Percentiles rank a stretch among this genome's conserved stretches.
phyloP scores from a whole-genome alignment of 495 filamentous ascomycete species.

The Podospora tetraspora region DNA sequence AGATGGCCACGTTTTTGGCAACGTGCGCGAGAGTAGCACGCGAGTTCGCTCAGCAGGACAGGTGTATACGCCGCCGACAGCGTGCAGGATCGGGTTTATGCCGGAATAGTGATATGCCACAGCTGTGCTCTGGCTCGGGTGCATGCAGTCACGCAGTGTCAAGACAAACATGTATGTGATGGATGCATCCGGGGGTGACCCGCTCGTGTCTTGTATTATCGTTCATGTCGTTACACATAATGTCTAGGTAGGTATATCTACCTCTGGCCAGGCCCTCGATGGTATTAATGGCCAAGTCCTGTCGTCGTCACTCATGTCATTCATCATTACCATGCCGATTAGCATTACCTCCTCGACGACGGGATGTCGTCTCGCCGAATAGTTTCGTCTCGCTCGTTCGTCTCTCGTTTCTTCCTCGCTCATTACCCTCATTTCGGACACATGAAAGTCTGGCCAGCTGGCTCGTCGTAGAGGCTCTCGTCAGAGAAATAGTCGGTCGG shows the following conservation, averaged over 20 bases:
- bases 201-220: not conserved
- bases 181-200: not conserved
- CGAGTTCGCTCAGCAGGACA: not conserved
- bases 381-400: not conserved
- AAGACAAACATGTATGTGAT: not conserved
- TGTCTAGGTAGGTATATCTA: not conserved
- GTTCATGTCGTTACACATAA: not conserved
- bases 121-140: not conserved
- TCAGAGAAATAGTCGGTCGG: conserved; percentile 32
- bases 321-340: not conserved
- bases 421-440: conserved; percentile 7
- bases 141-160: not conserved
- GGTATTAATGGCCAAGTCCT: not conserved
- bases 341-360: not conserved
- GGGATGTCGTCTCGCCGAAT: not conserved
- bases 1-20: not conserved
- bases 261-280: not conserved
- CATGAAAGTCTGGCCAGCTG: conserved; percentile 32
- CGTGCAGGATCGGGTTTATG: not conserved
- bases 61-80: not conserved
- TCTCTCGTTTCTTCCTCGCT: too few relatives aligned
- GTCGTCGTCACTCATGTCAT: not conserved
- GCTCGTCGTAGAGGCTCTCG: conserved; percentile 28
- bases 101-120: not conserved
- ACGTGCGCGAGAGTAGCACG: not conserved